Evolutionary conservation across 2,329 filamentous ascomycete species (phyloP), one percentile per base, ranked within the genome.

Genomic region (Nemania bipapillata): DNA sequence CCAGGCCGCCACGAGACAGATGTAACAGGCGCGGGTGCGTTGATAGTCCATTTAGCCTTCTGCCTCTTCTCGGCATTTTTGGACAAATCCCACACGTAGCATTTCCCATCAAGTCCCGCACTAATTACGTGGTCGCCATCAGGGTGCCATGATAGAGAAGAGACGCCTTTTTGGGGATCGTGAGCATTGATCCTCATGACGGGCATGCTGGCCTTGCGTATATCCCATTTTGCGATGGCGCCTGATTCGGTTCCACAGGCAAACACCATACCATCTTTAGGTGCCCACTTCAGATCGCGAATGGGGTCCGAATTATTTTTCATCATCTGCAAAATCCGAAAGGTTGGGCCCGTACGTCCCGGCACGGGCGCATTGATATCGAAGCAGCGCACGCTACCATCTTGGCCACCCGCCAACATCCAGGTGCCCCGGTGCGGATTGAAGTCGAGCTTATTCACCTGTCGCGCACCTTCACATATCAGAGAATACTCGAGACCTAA

Each of bases 101-200:
- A 86, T 61, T 85, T 86, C 67, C 84, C 85, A 75, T 92, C 90
- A 71, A 85, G 81, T 6, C 89, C 89, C 4, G 86, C 88, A 70
- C 88, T 91, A 56, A 89, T 83, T 11, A 91, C 79, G 73, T 91
- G 88, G n/a, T 86, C 83, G 15, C 89, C 90, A 74, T 91, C 89
- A 0, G 88, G 87, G 72, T 92, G 90, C 90, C 90, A 92, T 2
- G 87, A 85, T 50, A 91, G 86, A 0, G 87, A 84, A 1, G 86
- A 83, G 73, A 87, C 88, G 0, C 86, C 82, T 70, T 86, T 88
- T 65, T 77, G 77, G 7, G 77, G 69, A 53, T 89, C 86, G 74
- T 91, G 89, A 0, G 86, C 89, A 32, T 87, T 86, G 73, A 91
- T 86, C 71, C 86, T 85, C 56, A 90, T 75, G 12, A 89, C 73